Percentiles rank a stretch among this genome's conserved stretches.
phyloP scores from a whole-genome alignment of 2,329 filamentous ascomycete species.

The Diaporthe sp. region DNA sequence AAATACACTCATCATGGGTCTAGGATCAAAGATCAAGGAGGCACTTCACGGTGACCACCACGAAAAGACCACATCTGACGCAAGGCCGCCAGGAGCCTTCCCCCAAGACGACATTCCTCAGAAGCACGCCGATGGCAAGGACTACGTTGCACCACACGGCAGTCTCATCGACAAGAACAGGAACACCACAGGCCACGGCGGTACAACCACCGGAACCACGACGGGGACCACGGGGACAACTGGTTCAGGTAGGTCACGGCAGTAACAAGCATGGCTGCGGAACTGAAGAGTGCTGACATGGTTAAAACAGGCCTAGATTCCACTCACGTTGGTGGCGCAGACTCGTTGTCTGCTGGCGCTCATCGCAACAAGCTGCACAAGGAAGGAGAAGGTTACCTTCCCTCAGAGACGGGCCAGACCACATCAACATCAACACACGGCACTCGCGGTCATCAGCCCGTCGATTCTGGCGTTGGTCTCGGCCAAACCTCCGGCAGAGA shows the following conservation, averaged over 20 bases:
- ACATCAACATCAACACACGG: conserved; percentile 3
- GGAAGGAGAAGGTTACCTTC: conserved; percentile 32
- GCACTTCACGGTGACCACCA: conserved; percentile 44
- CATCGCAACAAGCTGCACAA: conserved; percentile 41
- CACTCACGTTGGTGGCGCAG: background rate
- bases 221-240: conserved; percentile 10
- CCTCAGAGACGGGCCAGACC: conserved; percentile 9
- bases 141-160: conserved; percentile 37
- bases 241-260: background rate
- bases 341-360: conserved; percentile 12
- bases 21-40: conserved; percentile 47
- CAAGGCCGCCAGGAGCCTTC: conserved; percentile 42
- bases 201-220: conserved; percentile 14
- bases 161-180: conserved; percentile 28
- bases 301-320: background rate
- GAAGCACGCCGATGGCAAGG: conserved; percentile 37
- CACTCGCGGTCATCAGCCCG: background rate
- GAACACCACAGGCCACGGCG: conserved; percentile 13
- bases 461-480: conserved; percentile 36
- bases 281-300: background rate
- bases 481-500: conserved; percentile 15
- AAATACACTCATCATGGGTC: conserved; percentile 43
- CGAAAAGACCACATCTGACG: conserved; percentile 26
- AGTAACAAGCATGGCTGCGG: background rate
- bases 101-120: conserved; percentile 42